Evolutionary conservation across 257 asterid genomes (phyloP).

Genomic region (Thymus mandschuricus): DNA sequence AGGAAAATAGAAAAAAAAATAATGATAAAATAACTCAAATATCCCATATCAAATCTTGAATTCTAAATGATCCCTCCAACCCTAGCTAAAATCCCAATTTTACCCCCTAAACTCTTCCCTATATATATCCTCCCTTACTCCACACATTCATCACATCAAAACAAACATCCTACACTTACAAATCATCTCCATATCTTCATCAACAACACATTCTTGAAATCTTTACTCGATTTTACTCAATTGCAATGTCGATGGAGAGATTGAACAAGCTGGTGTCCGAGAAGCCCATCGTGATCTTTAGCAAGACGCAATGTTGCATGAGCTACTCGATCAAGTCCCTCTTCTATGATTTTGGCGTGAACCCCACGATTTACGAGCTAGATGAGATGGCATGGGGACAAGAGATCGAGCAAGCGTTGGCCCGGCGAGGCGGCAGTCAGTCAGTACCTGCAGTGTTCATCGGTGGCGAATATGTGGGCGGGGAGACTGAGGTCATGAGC

Average conservation of each 20-base stretch:
- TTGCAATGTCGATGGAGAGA: slow-evolving; percentile 52
- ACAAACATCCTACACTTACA: slow-evolving; percentile 23
- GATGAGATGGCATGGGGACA: slow-evolving; percentile 62
- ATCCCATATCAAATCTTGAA: neutral
- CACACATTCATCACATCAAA: slow-evolving; percentile 51
- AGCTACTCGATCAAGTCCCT: slow-evolving; percentile 70
- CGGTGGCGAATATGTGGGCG: slow-evolving; percentile 71
- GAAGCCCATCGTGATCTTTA: slow-evolving; percentile 76
- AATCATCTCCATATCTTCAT: slow-evolving; percentile 17
- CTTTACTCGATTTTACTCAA: neutral
- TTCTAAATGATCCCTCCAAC: slow-evolving; percentile 12
- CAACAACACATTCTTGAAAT: neutral
- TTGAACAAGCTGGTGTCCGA: slow-evolving; percentile 66
- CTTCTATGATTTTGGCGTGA: slow-evolving; percentile 65
- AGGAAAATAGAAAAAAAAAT: neutral
- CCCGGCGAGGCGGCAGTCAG: slow-evolving; percentile 55
- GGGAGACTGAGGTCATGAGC: slow-evolving; percentile 73
- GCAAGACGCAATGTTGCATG: slow-evolving; percentile 73
- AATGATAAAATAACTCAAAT: too few relatives aligned
- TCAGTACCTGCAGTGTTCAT: slow-evolving; percentile 71
- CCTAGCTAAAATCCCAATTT: slow-evolving; percentile 22
- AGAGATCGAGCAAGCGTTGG: slow-evolving; percentile 74
- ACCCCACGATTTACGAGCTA: slow-evolving; percentile 66
- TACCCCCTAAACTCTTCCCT: slow-evolving; percentile 33
- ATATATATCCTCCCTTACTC: slow-evolving; percentile 44